These are phyloP conservation scores for Chaetomiaceae sp. DNA, from an alignment of 2,329 filamentous ascomycete genomes.

Conservation along the genomic window DNA sequence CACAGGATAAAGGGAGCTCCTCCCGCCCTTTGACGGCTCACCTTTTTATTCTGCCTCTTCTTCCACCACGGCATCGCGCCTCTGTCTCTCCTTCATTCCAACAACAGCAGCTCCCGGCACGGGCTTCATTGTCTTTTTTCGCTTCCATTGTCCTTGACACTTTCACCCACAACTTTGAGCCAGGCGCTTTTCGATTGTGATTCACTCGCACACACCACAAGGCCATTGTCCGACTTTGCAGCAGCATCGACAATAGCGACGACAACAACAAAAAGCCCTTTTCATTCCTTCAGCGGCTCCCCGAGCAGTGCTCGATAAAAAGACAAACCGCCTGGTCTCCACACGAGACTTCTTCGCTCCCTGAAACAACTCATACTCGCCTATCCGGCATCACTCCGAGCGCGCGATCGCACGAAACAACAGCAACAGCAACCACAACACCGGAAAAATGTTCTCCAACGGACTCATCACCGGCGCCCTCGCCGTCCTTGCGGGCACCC, in stretches of 20 bases:
- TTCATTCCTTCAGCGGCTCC: slow-evolving; percentile 18
- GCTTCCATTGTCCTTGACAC: slow-evolving; percentile 13
- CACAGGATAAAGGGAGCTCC: slow-evolving; percentile 19
- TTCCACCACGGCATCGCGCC: slow-evolving; percentile 24
- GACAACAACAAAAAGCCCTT: slow-evolving; percentile 8
- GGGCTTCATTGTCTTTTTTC: slow-evolving; percentile 20
- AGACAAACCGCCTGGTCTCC: slow-evolving; percentile 9
- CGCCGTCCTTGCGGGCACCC: slow-evolving; percentile 34
- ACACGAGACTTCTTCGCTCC: slow-evolving; percentile 16
- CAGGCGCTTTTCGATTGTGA: slow-evolving; percentile 18
- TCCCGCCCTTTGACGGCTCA: slow-evolving; percentile 10
- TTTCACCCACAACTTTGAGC: slow-evolving; percentile 15
- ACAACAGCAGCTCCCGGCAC: slow-evolving; percentile 9
- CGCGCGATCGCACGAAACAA: slow-evolving; percentile 11
- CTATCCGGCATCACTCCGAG: slow-evolving; percentile 20
- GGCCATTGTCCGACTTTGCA: slow-evolving; percentile 14
- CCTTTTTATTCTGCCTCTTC: slow-evolving; percentile 18
- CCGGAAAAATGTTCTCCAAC: slow-evolving; percentile 40
- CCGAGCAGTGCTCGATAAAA: slow-evolving; percentile 22
- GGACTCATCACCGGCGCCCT: slow-evolving; percentile 39
- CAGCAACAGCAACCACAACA: slow-evolving; percentile 18
- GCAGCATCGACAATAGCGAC: slow-evolving; percentile 14
- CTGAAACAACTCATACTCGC: slow-evolving; percentile 10
- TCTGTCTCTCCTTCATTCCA: slow-evolving; percentile 21
- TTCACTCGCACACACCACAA: slow-evolving; percentile 7